Base-by-base conservation (phyloP, 1,139 yeast genomes). In the Geotrichum bryndzae region DNA sequence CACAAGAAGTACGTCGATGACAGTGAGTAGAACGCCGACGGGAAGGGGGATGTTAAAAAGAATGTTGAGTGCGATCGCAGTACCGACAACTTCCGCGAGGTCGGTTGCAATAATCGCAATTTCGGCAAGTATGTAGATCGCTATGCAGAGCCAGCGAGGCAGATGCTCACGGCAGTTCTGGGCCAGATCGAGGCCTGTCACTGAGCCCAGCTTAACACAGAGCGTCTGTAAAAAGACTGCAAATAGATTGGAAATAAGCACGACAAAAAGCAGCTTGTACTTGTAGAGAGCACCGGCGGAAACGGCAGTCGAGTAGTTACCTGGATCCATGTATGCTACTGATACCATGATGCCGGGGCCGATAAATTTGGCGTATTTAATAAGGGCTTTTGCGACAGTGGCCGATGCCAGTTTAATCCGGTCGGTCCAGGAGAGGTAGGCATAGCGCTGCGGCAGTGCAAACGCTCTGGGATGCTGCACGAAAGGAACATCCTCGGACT, bases 291-390 rank as follows among this genome's bases (percentile, higher is more conserved):
- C 89, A 67, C 96, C 96, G 0, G 94, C 95, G 8, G 86, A 79
- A 11, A 87, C 84, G 66, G 87, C 90, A 0, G 96, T 87, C 41
- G 95, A 84, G 73, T 88, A 88, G 74, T 88, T 88, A 72, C 96
- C 96, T 0, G 96, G 95, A 72, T 88, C 95, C 84, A 87, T 85
- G 70, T 88, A 88, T 0, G 94, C 91, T 46, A 88, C 92, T 51
- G 88, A 79, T 23, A 88, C 85, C 84, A 88, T 82, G 56, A 88
- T 74, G 0, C 94, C 94, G 0, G 94, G 94, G 0, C 94, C 94
- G n/a, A 87, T 75, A 67, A 87, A 88, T 41, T 81, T 76, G 56
- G 80, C 73, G 68, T 84, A 87, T 68, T 85, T 85, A 73, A 77
- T 63, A 66, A 76, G 77, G 82, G 67, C 67, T n/a, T 66, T 78